Percentiles rank a stretch among this genome's conserved stretches.
These are phyloP conservation scores for Peronospora farinosa DNA, from an alignment of 352 stramenopile genomes.

Conservation along the genomic window DNA sequence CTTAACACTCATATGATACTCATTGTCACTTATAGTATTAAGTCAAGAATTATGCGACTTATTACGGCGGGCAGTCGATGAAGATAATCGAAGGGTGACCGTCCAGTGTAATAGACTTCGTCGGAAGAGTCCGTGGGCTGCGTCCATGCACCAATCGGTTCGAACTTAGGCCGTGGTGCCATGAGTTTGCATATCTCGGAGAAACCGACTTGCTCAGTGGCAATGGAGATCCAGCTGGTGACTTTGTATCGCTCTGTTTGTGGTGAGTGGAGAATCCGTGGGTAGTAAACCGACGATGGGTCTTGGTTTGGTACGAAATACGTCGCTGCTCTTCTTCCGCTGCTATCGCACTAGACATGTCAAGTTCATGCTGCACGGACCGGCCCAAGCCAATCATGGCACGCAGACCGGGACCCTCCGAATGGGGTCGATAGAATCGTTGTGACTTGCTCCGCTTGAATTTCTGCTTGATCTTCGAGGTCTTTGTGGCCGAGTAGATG, in stretches of 20 bases:
- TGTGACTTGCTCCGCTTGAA: conserved; percentile 9
- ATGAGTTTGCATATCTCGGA: conserved; percentile 4
- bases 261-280: conserved; percentile 21
- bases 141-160: conserved; percentile 4
- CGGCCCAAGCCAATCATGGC: conserved; percentile 9
- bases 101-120: conserved; percentile 8
- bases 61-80: conserved; percentile 31
- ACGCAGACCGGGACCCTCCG: conserved; percentile 14
- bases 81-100: conserved; percentile 33
- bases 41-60: conserved; percentile 1
- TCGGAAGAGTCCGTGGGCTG: conserved; percentile 9
- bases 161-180: conserved; percentile 12
- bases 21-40: conserved; percentile 3
- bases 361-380: conserved; percentile 9
- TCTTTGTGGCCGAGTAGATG: conserved; percentile 5
- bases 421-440: conserved; percentile 14
- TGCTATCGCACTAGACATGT: conserved; percentile 6
- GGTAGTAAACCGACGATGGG: conserved; percentile 25
- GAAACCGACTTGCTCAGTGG: not conserved
- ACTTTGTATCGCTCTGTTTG: conserved; percentile 11
- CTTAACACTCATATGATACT: conserved; percentile 7
- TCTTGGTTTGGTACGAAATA: conserved; percentile 23
- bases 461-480: conserved; percentile 10
- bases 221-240: conserved; percentile 13
- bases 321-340: conserved; percentile 19